Conservation (phyloP, 495 filamentous ascomycete species). For the Annulohypoxylon moriforme region DNA sequence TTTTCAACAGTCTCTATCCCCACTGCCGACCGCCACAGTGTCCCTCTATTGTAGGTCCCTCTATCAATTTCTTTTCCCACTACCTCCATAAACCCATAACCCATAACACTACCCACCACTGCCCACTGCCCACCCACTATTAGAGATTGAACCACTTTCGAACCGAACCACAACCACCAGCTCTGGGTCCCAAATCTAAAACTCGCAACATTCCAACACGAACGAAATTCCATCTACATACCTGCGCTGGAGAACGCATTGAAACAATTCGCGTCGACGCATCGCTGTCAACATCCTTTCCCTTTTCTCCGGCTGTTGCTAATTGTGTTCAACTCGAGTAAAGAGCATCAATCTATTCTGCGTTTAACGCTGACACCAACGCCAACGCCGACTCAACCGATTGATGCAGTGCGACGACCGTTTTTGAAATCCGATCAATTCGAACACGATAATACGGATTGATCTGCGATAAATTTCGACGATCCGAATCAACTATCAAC, state of each 20-base stretch:
- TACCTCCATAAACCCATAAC: background rate
- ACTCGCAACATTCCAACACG: conserved; percentile 41
- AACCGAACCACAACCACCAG: conserved; percentile 35
- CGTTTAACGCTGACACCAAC: conserved; percentile 4
- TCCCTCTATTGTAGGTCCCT: background rate
- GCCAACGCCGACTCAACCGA: background rate
- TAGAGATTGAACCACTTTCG: conserved; percentile 41
- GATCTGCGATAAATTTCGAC: conserved; percentile 28
- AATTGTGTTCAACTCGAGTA: conserved; percentile 21
- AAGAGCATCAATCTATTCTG: conserved; percentile 21
- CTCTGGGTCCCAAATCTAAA: conserved; percentile 29
- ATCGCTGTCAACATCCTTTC: conserved; percentile 15
- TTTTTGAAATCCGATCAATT: conserved; percentile 28
- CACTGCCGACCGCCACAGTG: conserved; percentile 39
- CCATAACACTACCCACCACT: background rate
- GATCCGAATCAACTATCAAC: conserved; percentile 12
- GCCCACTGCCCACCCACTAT: background rate
- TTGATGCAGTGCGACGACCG: conserved; percentile 38
- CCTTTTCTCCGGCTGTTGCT: conserved; percentile 14
- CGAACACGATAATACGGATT: conserved; percentile 27
- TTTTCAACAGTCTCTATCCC: conserved; percentile 2
- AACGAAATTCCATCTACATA: conserved; percentile 33
- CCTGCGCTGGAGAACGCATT: conserved; percentile 41
- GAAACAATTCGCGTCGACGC: conserved; percentile 35
- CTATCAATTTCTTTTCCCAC: background rate